A percentile compares a stretch with the other conserved stretches of the same genome.
These are phyloP conservation scores for Trametes maxima DNA, from an alignment of 768 basidiomycete genomes.

Conservation along the genomic window DNA sequence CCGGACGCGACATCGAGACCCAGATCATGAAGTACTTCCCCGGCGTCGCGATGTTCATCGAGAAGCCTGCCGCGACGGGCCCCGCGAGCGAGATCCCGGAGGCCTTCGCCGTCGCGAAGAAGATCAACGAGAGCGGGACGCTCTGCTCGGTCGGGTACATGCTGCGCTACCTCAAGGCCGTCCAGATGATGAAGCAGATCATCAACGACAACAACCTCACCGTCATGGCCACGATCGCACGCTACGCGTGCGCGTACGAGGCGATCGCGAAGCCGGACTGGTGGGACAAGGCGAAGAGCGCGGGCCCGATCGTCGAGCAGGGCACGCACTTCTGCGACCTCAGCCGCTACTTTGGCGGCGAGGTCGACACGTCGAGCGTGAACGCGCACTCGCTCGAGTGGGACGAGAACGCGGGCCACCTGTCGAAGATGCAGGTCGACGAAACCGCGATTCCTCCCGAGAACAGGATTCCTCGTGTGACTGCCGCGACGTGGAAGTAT, in stretches of 20 bases:
- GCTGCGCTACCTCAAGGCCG: constrained; percentile 90
- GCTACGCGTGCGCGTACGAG: constrained; percentile 90
- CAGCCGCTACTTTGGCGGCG: constrained; percentile 96
- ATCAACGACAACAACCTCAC: constrained; percentile 92
- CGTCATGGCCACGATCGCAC: constrained; percentile 94
- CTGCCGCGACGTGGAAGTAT: constrained; percentile 96
- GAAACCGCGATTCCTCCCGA: constrained; percentile 83
- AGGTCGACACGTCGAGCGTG: constrained; percentile 83
- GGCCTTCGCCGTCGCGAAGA: constrained; percentile 70
- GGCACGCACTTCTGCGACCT: constrained; percentile 98
- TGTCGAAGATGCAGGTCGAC: constrained; percentile 81
- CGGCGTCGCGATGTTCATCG: constrained; percentile 85
- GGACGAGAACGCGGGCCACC: constrained; percentile 84
- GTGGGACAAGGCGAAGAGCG: constrained; percentile 93
- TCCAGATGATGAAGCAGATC: constrained; percentile 96
- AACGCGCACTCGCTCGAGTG: constrained; percentile 89
- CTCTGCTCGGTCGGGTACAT: constrained; percentile 96
- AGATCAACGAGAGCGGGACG: constrained; percentile 67
- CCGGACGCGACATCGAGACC: constrained; percentile 83
- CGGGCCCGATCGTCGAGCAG: constrained; percentile 85
- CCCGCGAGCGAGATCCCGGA: constrained; percentile 66
- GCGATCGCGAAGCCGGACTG: constrained; percentile 80
- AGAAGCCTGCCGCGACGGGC: constrained; percentile 91
- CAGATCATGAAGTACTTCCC: constrained; percentile 89
- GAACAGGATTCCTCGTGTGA: constrained; percentile 92